These are phyloP conservation scores for Pontederia crassipes DNA, from an alignment of 176 grass and related monocot genomes.

Conservation along the genomic window DNA sequence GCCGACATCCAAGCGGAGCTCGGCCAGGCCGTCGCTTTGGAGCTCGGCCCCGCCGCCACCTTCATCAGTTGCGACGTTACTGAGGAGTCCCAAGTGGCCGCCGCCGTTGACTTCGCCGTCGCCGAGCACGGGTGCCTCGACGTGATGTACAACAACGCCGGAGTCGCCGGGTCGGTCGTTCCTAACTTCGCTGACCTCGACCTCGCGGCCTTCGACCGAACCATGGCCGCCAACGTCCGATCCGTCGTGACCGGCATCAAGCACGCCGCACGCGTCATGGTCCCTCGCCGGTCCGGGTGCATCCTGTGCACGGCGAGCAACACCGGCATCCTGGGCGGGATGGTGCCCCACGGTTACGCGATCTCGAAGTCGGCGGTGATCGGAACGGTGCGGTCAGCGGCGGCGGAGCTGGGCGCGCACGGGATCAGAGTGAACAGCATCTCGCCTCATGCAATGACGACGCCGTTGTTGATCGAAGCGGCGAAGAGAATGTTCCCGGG, in stretches of 20 bases:
- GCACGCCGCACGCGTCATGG: conserved; percentile 79
- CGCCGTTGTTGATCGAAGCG: conserved; percentile 8
- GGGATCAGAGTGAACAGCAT: conserved; percentile 64
- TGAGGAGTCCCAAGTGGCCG: conserved; percentile 18
- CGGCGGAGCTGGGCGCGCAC: conserved; percentile 26
- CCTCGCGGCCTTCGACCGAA: conserved; percentile 62
- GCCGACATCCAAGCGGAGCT: conserved; percentile 47
- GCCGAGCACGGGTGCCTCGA: background rate
- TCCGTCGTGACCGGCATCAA: conserved; percentile 48
- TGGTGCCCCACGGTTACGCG: conserved; percentile 15
- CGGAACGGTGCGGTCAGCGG: conserved; percentile 28
- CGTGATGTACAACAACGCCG: conserved; percentile 50
- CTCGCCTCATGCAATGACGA: conserved; percentile 38
- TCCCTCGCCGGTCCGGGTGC: conserved; percentile 34
- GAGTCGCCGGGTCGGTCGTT: background rate
- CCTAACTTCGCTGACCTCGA: conserved; percentile 20
- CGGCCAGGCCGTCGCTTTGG: conserved; percentile 11
- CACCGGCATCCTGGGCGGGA: conserved; percentile 22
- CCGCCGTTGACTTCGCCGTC: too few species aligned
- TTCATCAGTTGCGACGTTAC: conserved; percentile 42
- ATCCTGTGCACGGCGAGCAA: conserved; percentile 59
- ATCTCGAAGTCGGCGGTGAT: conserved; percentile 41
- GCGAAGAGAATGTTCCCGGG: background rate
- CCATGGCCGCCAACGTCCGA: conserved; percentile 48
- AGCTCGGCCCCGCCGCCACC: conserved; percentile 24